A percentile compares a stretch with the other conserved stretches of the same genome.
These are phyloP conservation scores for Rosa rugosa DNA, from an alignment of 306 rosid species.

Conservation along the genomic window DNA sequence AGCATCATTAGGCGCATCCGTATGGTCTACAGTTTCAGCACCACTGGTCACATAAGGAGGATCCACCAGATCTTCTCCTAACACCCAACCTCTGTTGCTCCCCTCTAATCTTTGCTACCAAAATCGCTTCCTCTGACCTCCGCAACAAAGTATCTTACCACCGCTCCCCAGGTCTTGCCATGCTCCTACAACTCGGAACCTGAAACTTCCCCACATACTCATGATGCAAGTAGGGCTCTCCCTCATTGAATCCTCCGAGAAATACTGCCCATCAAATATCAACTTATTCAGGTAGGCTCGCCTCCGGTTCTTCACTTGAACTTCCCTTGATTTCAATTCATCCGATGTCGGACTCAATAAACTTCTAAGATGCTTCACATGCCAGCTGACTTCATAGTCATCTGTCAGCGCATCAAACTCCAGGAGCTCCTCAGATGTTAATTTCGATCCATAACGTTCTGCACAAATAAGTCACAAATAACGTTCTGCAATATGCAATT, in stretches of 20 bases:
- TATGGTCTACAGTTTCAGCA: too few relatives aligned
- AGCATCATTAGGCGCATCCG: too few relatives aligned
- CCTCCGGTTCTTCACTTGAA: constrained; percentile 79
- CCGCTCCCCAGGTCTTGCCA: constrained; percentile 95
- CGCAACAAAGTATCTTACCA: constrained; percentile 92
- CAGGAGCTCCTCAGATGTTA: constrained; percentile 55
- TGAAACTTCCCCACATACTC: constrained; percentile 90
- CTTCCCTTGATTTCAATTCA: constrained; percentile 66
- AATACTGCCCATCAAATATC: constrained; percentile 57
- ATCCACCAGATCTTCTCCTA: too few relatives aligned
- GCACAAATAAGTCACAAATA: constrained; percentile 7
- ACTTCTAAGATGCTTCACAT: constrained; percentile 64
- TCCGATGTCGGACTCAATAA: constrained; percentile 61
- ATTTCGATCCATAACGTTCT: constrained; percentile 84
- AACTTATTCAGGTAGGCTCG: constrained; percentile 73
- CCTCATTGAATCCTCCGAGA: constrained; percentile 90
- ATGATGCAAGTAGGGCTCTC: constrained; percentile 88
- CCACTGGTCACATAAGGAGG: too few relatives aligned
- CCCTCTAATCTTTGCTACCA: constrained; percentile 82
- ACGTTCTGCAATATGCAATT: too few relatives aligned
- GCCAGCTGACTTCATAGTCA: constrained; percentile 87
- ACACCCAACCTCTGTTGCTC: constrained; percentile 92
- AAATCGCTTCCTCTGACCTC: constrained; percentile 75
- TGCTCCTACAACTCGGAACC: constrained; percentile 59
- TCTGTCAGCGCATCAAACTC: constrained; percentile 64